A percentile compares a stretch with the other conserved stretches of the same genome.
Conservation (phyloP, 768 basidiomycete species). For the Hortiboletus campestris region DNA sequence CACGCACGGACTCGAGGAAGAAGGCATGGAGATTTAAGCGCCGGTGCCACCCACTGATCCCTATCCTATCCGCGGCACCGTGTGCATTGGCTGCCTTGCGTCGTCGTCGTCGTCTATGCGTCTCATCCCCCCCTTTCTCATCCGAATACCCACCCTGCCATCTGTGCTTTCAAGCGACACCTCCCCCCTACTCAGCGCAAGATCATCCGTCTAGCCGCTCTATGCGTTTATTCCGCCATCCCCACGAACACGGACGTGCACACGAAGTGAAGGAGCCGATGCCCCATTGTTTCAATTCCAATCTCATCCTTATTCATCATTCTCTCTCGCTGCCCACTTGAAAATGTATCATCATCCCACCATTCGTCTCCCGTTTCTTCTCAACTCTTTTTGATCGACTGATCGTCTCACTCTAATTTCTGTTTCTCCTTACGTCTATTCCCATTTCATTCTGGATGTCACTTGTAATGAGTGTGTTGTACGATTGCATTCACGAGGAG, state of each 20-base stretch:
- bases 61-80: background rate
- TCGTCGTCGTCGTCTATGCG: background rate
- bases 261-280: background rate
- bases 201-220: background rate
- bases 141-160: background rate
- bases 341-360: slow-evolving; percentile 10
- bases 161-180: slow-evolving; percentile 2
- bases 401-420: background rate
- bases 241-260: background rate
- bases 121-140: background rate
- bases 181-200: background rate
- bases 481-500: background rate
- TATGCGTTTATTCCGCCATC: background rate
- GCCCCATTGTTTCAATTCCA: background rate
- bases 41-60: no score
- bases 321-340: background rate
- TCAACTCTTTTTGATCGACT: background rate
- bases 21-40: slow-evolving; percentile 18
- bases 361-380: background rate
- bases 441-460: background rate
- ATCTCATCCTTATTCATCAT: background rate
- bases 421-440: background rate
- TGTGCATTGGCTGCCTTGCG: background rate
- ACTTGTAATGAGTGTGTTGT: background rate
- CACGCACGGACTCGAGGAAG: slow-evolving; percentile 7